Base-by-base conservation (phyloP, 164 flowering plant genomes). In the Malania oleifera region DNA sequence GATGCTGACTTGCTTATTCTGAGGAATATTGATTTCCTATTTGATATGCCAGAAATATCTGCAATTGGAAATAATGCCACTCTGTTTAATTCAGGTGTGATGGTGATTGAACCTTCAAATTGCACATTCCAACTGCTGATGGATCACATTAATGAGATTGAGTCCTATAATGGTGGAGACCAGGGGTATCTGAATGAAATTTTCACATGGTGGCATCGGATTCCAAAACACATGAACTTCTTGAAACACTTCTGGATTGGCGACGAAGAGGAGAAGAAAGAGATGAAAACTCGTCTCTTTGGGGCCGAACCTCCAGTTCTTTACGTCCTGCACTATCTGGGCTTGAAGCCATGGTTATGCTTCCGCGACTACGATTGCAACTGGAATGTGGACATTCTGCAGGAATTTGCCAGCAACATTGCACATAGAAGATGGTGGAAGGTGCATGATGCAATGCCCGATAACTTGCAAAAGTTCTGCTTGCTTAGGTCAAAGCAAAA, bases 121-220 rank as follows among this genome's bases (percentile, higher is more conserved):
- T 84, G 86, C 70, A 91, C 98, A 10, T 91, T 91, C 71, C 78
- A 82, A 59, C 61, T 91, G 53, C 68, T 91, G 34, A 91, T 88
- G 96, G 90, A 83, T 55, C 89, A 86, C 57, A 83, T 88, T 57
- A 73, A 91, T 41, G 93, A 86, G 67, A 86, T 91, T 22, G 91
- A 75, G 52, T 91, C 98, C 17, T 91, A 91, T 57, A 91, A 91
- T 66, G 98, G 98, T 22, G 98, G 98, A 1, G 98, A 91, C 61
- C 98, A 91, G 56, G 98, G 98, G 2, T 91, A 86, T 56, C 67
- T 91, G 48, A 91, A 91, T 61, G 98, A 91, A 45, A 76, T 91
- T 27, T 88, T 88, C 70, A 84, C 96, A 37, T 88, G 98, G 96
- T 91, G 98, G 98, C 98, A 91, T 61, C 81, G 98, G 19, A 82